Percentiles rank a stretch among this genome's conserved stretches.
These are phyloP conservation scores for Pisolithus thermaeus DNA, from an alignment of 1,284 basidiomycete species.

Conservation along the genomic window DNA sequence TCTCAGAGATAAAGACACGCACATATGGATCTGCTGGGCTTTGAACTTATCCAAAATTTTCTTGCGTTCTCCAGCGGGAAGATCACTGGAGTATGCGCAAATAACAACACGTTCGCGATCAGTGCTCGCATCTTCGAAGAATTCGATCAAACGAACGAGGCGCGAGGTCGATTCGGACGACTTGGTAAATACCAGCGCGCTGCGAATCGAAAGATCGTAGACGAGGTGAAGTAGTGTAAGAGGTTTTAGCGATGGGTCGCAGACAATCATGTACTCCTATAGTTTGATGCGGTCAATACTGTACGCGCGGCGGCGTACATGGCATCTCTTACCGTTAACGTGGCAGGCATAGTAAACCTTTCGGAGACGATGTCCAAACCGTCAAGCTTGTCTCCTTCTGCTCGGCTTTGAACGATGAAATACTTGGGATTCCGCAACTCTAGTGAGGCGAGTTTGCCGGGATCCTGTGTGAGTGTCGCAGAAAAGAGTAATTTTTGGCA, in stretches of 20 bases:
- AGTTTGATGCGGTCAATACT: neutral
- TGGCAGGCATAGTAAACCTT: conserved; percentile 78
- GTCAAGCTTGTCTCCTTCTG: conserved; percentile 31
- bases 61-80: conserved; percentile 70
- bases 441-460: conserved; percentile 84
- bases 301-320: neutral
- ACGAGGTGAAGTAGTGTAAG: conserved; percentile 87
- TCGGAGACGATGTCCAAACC: conserved; percentile 59
- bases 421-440: conserved; percentile 81
- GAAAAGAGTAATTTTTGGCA: conserved; percentile 98
- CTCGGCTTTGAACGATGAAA: conserved; percentile 68
- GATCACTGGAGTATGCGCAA: conserved; percentile 84
- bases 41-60: conserved; percentile 80
- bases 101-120: conserved; percentile 38
- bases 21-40: conserved; percentile 80
- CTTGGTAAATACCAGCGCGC: conserved; percentile 93
- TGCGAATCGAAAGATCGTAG: conserved; percentile 52
- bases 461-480: conserved; percentile 92
- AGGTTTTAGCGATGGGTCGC: conserved; percentile 79
- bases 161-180: conserved; percentile 87
- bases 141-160: conserved; percentile 77
- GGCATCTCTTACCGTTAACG: conserved; percentile 51
- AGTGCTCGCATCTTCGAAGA: conserved; percentile 60
- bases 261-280: conserved; percentile 86
- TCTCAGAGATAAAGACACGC: conserved; percentile 23